These are phyloP conservation scores for Aspergillus terreus DNA, from an alignment of 2,329 filamentous ascomycete species.

Conservation along the genomic window DNA sequence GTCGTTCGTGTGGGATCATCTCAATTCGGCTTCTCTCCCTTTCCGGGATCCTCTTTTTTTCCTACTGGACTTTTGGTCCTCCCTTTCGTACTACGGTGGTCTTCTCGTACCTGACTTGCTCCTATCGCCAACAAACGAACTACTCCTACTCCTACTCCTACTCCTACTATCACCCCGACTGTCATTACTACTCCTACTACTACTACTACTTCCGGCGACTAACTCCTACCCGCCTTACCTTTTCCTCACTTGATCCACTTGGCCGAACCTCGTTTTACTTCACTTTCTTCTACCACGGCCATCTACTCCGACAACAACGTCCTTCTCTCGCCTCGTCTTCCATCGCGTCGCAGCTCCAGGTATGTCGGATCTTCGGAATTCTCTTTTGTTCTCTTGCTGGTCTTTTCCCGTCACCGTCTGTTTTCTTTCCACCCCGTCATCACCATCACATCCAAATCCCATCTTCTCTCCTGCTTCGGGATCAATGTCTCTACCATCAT, in stretches of 20 bases:
- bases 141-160: neutral
- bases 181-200: neutral
- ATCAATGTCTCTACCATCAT: neutral
- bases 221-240: conserved; percentile 3
- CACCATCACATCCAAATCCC: neutral
- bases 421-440: neutral
- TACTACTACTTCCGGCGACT: conserved; percentile 13
- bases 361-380: neutral
- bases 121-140: neutral
- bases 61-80: neutral
- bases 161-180: conserved; percentile 4
- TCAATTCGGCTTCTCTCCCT: no score
- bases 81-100: neutral
- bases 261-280: conserved; percentile 16
- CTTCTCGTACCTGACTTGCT: neutral
- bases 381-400: neutral
- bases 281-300: conserved; percentile 2
- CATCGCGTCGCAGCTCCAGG: neutral
- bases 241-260: conserved; percentile 14
- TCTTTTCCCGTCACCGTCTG: neutral
- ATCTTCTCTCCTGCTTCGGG: neutral
- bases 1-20: neutral
- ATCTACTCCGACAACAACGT: conserved; percentile 1
- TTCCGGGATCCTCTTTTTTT: neutral
- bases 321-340: neutral